Evolutionary conservation across 169 alveolate species (phyloP), one percentile per base, ranked within the genome.

Genomic region (Plasmodium chabaudi): DNA sequence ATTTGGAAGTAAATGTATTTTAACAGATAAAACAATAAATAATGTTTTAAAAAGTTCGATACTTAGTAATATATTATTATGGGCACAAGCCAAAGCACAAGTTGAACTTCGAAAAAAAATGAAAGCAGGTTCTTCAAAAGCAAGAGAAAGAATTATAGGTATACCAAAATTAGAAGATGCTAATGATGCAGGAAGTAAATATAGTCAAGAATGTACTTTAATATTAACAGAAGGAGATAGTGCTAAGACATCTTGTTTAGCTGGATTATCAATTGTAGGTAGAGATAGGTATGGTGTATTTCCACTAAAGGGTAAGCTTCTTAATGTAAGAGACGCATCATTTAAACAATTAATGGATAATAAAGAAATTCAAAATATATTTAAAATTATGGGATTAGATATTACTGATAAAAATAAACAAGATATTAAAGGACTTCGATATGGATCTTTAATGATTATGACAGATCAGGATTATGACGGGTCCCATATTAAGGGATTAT

Each of bases 401-500:
- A 87, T 93, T 23, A 82, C 95, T 0, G 93, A 96, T 53, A 97
- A 96, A 86, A 93, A 95, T 71, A 96, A 96, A 69, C 93, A 94
- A 23, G 98, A 96, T 89, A 87, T 97, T 6, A 95, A 95, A 61
- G 97, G 97, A 42, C 95, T 98, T 51, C 94, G 99, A 59, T 99
- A 99, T 89, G 99, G 99, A 2, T 96, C 99, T 5, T 89, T 99
- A 44, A 98, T 98, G 99, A 97, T 99, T 47, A 99, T 98, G 99
- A 98, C 99, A 2, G 99, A 98, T 96, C 99, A 98, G 94, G 99
- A 99, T 93, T 97, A 95, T 75, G 99, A 99, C 90, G 99, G 99
- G 0, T 97, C 99, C 13, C 99, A 99, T 92, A 99, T 99, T 77
- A 99, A 99, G 94, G 99, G 99, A 15, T 96, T 99, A 69, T 94